Percentiles rank a stretch among this genome's conserved stretches.
These are phyloP conservation scores for Gaertneriomyces sp. DNA, from an alignment of 192 early-diverging fungal genomes.

Conservation along the genomic window DNA sequence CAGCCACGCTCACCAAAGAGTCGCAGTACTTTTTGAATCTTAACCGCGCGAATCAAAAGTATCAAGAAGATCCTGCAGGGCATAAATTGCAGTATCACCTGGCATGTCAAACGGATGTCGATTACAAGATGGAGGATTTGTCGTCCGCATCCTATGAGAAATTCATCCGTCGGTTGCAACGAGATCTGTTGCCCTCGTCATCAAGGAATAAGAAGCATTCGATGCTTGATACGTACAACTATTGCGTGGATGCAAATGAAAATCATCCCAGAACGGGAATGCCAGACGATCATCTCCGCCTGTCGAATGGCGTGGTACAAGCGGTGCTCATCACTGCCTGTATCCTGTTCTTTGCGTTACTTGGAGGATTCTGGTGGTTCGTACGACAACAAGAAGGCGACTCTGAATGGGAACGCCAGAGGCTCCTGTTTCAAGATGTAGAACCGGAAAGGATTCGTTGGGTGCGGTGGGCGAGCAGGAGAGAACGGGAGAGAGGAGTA, in stretches of 20 bases:
- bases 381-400: constrained; percentile 6
- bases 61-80: neutral
- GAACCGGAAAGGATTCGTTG: neutral
- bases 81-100: constrained; percentile 12
- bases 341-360: constrained; percentile 4
- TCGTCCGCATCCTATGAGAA: constrained; percentile 2
- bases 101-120: constrained; percentile 20
- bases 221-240: neutral
- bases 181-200: neutral
- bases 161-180: constrained; percentile 21
- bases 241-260: constrained; percentile 14
- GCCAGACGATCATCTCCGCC: neutral
- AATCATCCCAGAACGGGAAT: neutral
- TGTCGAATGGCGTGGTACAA: constrained; percentile 2
- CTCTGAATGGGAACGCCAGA: constrained; percentile 7
- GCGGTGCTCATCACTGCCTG: constrained; percentile 1
- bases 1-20: constrained; percentile 14
- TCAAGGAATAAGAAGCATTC: neutral
- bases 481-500: constrained; percentile 1
- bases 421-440: constrained; percentile 8
- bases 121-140: constrained; percentile 28
- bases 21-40: constrained; percentile 31
- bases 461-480: constrained; percentile 3
- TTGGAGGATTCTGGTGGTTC: constrained; percentile 6
- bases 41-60: constrained; percentile 23